A percentile compares a stretch with the other conserved stretches of the same genome.
Conservation (phyloP, 345 rosid genomes). For the Turnera subulata region DNA sequence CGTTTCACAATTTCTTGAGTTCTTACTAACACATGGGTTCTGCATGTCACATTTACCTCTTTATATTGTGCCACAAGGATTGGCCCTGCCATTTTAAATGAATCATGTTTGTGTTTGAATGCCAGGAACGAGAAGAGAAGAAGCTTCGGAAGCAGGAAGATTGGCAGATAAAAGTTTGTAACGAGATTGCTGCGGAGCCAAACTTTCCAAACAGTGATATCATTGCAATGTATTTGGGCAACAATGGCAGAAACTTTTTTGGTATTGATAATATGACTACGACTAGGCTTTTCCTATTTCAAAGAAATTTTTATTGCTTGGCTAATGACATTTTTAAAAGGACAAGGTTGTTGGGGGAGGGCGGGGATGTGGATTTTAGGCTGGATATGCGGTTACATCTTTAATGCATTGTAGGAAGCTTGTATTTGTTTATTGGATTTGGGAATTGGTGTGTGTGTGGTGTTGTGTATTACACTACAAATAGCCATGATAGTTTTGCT, state of each 20-base stretch:
- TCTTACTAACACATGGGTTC: too few species aligned
- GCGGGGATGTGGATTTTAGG: too few species aligned
- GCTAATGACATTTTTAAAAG: too few species aligned
- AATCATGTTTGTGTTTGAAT: conserved; percentile 8
- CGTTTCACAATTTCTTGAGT: too few species aligned
- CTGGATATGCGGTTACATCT: too few species aligned
- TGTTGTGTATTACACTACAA: too few species aligned
- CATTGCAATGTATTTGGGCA: conserved; percentile 57
- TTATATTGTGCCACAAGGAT: too few species aligned
- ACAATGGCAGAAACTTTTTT: conserved; percentile 37
- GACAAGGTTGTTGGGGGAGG: too few species aligned
- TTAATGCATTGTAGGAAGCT: background rate
- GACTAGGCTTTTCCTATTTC: background rate
- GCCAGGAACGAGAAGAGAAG: conserved; percentile 49
- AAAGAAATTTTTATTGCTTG: too few species aligned
- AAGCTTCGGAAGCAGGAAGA: conserved; percentile 51
- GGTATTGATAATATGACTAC: conserved; percentile 26
- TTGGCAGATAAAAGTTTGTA: conserved; percentile 72
- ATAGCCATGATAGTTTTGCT: background rate
- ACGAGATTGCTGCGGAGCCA: conserved; percentile 48
- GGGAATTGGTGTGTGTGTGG: background rate
- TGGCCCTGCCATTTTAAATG: background rate
- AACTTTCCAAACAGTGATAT: conserved; percentile 70
- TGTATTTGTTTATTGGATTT: background rate
- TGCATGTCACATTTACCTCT: too few species aligned